Evolutionary conservation across 1,284 basidiomycete species (phyloP).

Genomic region (Ceratobasidium sp.): DNA sequence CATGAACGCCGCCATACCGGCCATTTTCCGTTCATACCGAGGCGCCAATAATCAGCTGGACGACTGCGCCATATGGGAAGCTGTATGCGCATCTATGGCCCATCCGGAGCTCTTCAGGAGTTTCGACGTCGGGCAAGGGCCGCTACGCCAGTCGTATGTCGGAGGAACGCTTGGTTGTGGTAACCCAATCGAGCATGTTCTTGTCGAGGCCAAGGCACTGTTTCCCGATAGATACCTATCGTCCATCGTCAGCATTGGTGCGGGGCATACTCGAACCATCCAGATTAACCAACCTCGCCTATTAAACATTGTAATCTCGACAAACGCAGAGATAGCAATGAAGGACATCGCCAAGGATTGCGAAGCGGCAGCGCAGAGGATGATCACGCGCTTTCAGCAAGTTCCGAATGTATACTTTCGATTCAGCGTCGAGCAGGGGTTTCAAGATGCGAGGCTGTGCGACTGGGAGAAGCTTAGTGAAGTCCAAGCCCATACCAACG

Average conservation of each 20-base stretch:
- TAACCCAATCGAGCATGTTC: neutral
- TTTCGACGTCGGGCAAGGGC: neutral
- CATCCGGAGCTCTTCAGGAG: neutral
- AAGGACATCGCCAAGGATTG: neutral
- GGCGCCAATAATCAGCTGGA: neutral
- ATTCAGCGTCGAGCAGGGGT: neutral
- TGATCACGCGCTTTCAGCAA: neutral
- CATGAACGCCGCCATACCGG: conserved; percentile 1
- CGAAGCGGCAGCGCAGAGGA: neutral
- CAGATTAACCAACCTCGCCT: neutral
- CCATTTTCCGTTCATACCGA: conserved; percentile 7
- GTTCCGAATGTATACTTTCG: neutral
- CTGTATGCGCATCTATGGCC: conserved; percentile 5
- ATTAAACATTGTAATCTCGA: neutral
- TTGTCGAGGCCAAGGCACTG: neutral
- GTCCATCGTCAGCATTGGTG: neutral
- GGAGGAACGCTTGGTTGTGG: neutral
- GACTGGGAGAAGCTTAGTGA: neutral
- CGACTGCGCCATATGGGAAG: conserved; percentile 22
- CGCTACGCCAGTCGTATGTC: neutral
- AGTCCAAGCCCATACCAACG: neutral
- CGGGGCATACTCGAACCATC: neutral
- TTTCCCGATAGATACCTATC: neutral
- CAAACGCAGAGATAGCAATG: neutral
- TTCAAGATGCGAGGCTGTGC: neutral